Evolutionary conservation across 495 filamentous ascomycete genomes (phyloP), one percentile per base, ranked within the genome.

Genomic region (Penicillium tannophilum): DNA sequence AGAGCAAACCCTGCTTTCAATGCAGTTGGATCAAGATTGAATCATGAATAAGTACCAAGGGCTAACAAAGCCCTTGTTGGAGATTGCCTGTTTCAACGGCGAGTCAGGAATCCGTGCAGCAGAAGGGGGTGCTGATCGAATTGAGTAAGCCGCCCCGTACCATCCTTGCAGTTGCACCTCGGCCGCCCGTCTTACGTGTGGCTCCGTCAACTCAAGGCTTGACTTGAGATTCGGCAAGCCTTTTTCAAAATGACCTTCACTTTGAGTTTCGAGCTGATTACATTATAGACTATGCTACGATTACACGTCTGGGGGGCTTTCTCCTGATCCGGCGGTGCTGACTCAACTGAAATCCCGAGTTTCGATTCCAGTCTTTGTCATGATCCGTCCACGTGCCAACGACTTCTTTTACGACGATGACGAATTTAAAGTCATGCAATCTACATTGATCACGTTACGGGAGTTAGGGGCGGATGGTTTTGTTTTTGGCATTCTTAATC

Each of bases 61-160:
- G 6, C 4, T 10, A 26, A 30, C 19, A 30, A 16, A 3, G 6
- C 52, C 54, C 12, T 28, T 79, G 35, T 61, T 80, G 16, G 82
- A 84, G 68, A 78, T 84, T 31, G 79, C 79, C 19, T 81, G 77
- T 55, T 84, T 84, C 64, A 76, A 69, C 45, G 23, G 62, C 6
- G 46, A 69, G 11, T 80, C 79, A 2, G 82, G 76, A 0, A 30
- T 78, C 9, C 61, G 67, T 24, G 81, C 82, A 26, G 66, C 67
- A 7, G 30, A 61, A 28, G 67, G 68, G 9, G 77, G 75, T 7
- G 81, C 80, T 23, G 69, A 77, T 66, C 72, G 82, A 2, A 80
- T 84, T 44, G 82, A 84, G 65, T 72, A 41, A 61, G 68, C 69
- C 69, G 44, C 6, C 45, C 45, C 23, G 14, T 7, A 28, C 46